Evolutionary conservation across 768 basidiomycete species (phyloP).

Genomic region (Mycena galericulata): DNA sequence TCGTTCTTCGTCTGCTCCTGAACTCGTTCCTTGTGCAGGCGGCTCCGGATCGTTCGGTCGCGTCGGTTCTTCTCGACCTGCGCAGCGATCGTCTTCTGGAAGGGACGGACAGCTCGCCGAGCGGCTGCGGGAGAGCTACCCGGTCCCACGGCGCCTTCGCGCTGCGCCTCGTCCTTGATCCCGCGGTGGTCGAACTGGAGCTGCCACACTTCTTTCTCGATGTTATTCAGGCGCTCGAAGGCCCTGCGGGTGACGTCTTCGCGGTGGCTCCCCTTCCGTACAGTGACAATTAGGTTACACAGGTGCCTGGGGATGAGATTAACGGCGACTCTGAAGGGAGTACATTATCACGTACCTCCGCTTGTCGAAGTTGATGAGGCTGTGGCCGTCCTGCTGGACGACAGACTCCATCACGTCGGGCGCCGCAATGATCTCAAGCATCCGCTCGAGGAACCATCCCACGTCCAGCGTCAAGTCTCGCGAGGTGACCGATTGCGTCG

Average conservation of each 20-base stretch:
- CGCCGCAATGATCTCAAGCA: conserved; percentile 81
- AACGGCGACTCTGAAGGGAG: conserved; percentile 2
- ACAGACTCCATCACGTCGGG: conserved; percentile 74
- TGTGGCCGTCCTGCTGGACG: conserved; percentile 61
- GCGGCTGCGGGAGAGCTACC: conserved; percentile 57
- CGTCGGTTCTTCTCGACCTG: conserved; percentile 89
- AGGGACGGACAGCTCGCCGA: conserved; percentile 71
- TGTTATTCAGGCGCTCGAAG: conserved; percentile 79
- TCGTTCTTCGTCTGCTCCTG: conserved; percentile 81
- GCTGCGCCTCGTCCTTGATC: conserved; percentile 80
- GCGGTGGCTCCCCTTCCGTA: conserved; percentile 57
- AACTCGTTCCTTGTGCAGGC: conserved; percentile 80
- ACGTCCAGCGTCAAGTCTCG: conserved; percentile 78
- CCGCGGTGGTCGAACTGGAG: conserved; percentile 77
- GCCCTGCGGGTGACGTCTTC: conserved; percentile 73
- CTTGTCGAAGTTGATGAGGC: conserved; percentile 85
- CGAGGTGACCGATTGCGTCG: conserved; percentile 55
- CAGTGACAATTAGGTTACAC: conserved; percentile 67
- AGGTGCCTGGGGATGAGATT: conserved; percentile 62
- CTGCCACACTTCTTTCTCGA: conserved; percentile 74
- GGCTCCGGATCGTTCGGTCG: conserved; percentile 75
- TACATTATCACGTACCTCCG: conserved; percentile 64
- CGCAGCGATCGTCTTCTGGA: conserved; percentile 69
- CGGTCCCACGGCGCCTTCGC: conserved; percentile 66
- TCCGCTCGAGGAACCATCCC: conserved; percentile 86